phyloP scores from a whole-genome alignment of 805 yeast species.

The Brettanomyces nanus region DNA sequence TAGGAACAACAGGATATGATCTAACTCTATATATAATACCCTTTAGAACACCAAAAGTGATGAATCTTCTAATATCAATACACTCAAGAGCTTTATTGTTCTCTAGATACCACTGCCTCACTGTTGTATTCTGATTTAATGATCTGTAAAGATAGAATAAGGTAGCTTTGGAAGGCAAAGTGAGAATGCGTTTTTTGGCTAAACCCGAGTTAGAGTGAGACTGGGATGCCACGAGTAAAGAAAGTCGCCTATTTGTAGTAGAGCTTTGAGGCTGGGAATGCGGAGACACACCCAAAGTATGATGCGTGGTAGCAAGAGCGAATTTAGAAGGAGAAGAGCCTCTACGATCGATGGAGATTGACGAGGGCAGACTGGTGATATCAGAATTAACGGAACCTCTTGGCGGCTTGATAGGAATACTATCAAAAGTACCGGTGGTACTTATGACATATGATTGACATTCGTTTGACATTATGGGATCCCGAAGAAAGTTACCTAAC shows the following conservation, averaged over 20 bases:
- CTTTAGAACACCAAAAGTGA: conserved; percentile 78
- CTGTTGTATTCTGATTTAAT: conserved; percentile 66
- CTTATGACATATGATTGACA: conserved; percentile 77
- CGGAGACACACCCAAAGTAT: not conserved
- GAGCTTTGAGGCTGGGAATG: not conserved
- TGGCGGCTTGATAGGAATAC: conserved; percentile 26
- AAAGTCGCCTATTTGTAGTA: not conserved
- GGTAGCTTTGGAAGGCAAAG: conserved; percentile 54
- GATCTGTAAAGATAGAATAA: conserved; percentile 70
- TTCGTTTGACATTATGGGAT: conserved; percentile 60
- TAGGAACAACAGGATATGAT: conserved; percentile 57
- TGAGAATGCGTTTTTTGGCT: conserved; percentile 8
- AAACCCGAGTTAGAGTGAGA: not conserved
- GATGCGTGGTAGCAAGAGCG: not conserved
- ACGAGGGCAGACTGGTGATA: conserved; percentile 13
- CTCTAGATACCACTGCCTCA: conserved; percentile 75
- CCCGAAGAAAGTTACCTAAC: conserved; percentile 59
- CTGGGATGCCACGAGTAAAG: not conserved
- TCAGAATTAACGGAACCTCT: conserved; percentile 20
- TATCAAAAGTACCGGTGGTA: conserved; percentile 27
- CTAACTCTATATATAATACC: conserved; percentile 77
- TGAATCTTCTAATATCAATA: conserved; percentile 76
- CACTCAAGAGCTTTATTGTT: conserved; percentile 48
- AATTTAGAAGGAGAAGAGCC: conserved; percentile 2
- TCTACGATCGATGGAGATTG: not conserved